A percentile compares a stretch with the other conserved stretches of the same genome.
phyloP scores from a whole-genome alignment of 2,329 filamentous ascomycete genomes.

The Cladophialophora immunda region DNA sequence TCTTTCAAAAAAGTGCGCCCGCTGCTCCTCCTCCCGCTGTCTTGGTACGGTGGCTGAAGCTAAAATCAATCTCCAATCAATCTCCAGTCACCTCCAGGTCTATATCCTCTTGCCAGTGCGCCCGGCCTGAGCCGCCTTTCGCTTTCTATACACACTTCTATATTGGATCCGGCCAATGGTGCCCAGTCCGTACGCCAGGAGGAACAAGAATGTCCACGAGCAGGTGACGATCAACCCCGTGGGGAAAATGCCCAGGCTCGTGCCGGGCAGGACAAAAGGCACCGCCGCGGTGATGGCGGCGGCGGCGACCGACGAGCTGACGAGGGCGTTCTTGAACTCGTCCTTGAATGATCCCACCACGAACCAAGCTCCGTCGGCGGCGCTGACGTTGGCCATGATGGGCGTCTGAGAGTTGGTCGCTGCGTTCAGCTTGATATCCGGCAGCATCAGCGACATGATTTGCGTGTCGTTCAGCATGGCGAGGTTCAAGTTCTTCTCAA shows the following conservation, averaged over 20 bases:
- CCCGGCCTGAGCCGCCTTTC: conserved; percentile 35
- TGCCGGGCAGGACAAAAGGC: conserved; percentile 47
- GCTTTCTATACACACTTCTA: conserved; percentile 45
- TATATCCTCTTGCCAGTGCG: conserved; percentile 37
- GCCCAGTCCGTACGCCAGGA: conserved; percentile 46
- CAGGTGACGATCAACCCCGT: conserved; percentile 46
- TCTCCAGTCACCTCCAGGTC: no score
- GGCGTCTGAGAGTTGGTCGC: conserved; percentile 33
- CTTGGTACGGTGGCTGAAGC: neutral
- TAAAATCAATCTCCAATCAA: neutral
- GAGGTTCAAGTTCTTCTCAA: conserved; percentile 42
- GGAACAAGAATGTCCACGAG: conserved; percentile 46
- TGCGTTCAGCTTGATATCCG: conserved; percentile 46
- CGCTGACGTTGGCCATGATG: conserved; percentile 44
- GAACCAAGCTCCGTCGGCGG: conserved; percentile 47
- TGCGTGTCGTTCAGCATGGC: conserved; percentile 44
- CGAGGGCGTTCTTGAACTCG: conserved; percentile 37
- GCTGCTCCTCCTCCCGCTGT: neutral
- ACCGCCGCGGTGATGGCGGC: conserved; percentile 41
- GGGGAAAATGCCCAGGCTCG: conserved; percentile 45
- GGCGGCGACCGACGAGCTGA: conserved; percentile 38
- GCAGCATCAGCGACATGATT: conserved; percentile 46
- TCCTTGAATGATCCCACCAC: conserved; percentile 46
- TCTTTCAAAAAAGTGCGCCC: no score
- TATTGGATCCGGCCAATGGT: conserved; percentile 46